Evolutionary conservation across 2,329 filamentous ascomycete genomes (phyloP).

Genomic region (Sordariomycetes sp.): DNA sequence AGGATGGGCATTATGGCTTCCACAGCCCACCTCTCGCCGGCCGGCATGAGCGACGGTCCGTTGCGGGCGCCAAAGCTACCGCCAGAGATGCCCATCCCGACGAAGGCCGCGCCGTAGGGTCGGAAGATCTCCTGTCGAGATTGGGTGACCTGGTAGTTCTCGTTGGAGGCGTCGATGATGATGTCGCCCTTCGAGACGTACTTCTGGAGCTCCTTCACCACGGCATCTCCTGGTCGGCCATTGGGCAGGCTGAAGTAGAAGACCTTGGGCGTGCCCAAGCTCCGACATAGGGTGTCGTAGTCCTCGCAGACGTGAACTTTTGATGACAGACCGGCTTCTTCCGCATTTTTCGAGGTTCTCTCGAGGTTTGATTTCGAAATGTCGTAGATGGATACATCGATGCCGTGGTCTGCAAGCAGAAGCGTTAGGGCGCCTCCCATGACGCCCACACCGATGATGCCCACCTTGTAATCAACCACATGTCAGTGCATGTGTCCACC

Average conservation of each 20-base stretch:
- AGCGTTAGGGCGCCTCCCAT: not conserved
- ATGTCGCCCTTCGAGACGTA: slow-evolving; percentile 54
- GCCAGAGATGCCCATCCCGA: slow-evolving; percentile 60
- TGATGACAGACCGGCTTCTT: not conserved
- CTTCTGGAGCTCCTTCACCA: slow-evolving; percentile 13
- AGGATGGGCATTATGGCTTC: slow-evolving; percentile 53
- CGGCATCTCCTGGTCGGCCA: slow-evolving; percentile 6
- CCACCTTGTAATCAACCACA: slow-evolving; percentile 1
- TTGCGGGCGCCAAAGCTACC: slow-evolving; percentile 59
- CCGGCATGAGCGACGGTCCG: slow-evolving; percentile 60
- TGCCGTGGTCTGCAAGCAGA: slow-evolving; percentile 1
- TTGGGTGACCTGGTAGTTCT: slow-evolving; percentile 57
- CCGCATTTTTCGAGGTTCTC: not conserved
- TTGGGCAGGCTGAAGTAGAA: slow-evolving; percentile 11
- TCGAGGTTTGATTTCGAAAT: not conserved
- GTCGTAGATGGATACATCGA: not conserved
- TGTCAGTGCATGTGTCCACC: too few relatives aligned
- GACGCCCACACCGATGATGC: slow-evolving; percentile 1
- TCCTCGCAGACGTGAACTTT: not conserved
- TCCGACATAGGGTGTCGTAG: slow-evolving; percentile 7
- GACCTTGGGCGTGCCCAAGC: slow-evolving; percentile 7
- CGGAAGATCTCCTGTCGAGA: slow-evolving; percentile 48
- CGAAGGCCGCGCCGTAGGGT: slow-evolving; percentile 50
- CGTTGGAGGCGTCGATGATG: slow-evolving; percentile 60
- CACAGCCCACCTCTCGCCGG: slow-evolving; percentile 47